These are phyloP conservation scores for Lactifluus piperatus DNA, from an alignment of 768 basidiomycete species.

Conservation along the genomic window DNA sequence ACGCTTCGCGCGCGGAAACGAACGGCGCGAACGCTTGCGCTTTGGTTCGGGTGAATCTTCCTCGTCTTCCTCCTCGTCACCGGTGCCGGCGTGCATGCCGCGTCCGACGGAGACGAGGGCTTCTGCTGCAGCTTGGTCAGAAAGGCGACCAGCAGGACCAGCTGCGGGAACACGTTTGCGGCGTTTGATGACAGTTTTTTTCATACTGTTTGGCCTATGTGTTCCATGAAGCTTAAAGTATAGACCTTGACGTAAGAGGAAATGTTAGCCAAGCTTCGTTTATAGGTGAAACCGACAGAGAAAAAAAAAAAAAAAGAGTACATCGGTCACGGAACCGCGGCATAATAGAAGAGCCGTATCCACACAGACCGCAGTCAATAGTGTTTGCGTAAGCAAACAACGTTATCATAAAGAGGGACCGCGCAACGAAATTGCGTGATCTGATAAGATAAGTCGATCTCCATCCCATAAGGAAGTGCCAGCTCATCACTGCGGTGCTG, in stretches of 20 bases:
- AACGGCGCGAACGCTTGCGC: constrained; percentile 45
- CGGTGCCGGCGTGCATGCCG: constrained; percentile 31
- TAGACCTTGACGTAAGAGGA: constrained; percentile 50
- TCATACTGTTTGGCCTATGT: constrained; percentile 96
- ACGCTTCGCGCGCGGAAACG: constrained; percentile 22
- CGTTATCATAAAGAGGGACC: constrained; percentile 23
- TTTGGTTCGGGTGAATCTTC: constrained; percentile 40
- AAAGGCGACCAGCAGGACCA: constrained; percentile 42
- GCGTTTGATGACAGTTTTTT: constrained; percentile 97
- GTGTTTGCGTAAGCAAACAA: constrained; percentile 11
- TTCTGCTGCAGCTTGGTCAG: constrained; percentile 85
- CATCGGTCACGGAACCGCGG: too few species aligned
- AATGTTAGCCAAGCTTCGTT: constrained; percentile 13
- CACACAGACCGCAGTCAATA: not conserved
- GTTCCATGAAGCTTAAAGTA: constrained; percentile 98
- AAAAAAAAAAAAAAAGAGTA: not conserved
- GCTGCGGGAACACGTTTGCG: constrained; percentile 95
- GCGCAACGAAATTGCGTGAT: constrained; percentile 29
- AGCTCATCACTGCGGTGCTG: constrained; percentile 9
- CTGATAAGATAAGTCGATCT: constrained; percentile 22
- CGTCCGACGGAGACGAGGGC: constrained; percentile 79
- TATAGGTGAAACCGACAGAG: not conserved
- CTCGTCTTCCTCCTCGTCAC: constrained; percentile 35
- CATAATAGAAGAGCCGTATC: not conserved
- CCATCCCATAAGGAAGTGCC: constrained; percentile 11